phyloP scores from a whole-genome alignment of 805 yeast genomes.

The Pichia exigua region DNA sequence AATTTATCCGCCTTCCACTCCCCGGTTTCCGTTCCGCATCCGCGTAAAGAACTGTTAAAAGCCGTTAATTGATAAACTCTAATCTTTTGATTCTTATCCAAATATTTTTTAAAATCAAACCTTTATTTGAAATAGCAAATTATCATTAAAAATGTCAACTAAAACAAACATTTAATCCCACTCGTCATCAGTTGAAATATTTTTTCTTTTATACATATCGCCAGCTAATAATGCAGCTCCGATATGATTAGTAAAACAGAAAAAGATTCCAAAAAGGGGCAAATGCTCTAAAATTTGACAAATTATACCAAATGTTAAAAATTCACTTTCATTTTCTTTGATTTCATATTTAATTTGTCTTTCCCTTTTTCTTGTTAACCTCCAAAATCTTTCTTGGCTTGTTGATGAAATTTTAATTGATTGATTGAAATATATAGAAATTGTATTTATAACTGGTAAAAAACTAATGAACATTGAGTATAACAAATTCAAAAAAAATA shows the following conservation, averaged over 20 bases:
- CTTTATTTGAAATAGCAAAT: no score
- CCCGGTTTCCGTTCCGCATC: background rate
- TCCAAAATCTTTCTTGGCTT: conserved; percentile 18
- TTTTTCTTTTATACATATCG: conserved; percentile 11
- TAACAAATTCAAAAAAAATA: background rate
- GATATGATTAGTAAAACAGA: conserved; percentile 51
- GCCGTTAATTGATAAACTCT: background rate
- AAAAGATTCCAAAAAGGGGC: conserved; percentile 37
- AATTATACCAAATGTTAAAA: conserved; percentile 43
- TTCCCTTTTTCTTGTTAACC: conserved; percentile 18
- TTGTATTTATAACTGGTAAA: conserved; percentile 22
- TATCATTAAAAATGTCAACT: no score
- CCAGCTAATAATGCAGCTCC: conserved; percentile 61
- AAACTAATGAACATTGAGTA: conserved; percentile 15
- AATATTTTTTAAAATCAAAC: no score
- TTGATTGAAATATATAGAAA: conserved; percentile 13
- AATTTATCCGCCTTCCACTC: background rate
- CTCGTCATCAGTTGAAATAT: background rate
- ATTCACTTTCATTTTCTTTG: conserved; percentile 31
- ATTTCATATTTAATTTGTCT: conserved; percentile 21
- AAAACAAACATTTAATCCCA: background rate
- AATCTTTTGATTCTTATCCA: no score
- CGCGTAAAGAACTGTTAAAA: background rate
- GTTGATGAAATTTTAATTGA: conserved; percentile 14
- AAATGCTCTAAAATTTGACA: conserved; percentile 45